Evolutionary conservation across 306 rosid genomes (phyloP).

Genomic region (Vigna unguiculata): DNA sequence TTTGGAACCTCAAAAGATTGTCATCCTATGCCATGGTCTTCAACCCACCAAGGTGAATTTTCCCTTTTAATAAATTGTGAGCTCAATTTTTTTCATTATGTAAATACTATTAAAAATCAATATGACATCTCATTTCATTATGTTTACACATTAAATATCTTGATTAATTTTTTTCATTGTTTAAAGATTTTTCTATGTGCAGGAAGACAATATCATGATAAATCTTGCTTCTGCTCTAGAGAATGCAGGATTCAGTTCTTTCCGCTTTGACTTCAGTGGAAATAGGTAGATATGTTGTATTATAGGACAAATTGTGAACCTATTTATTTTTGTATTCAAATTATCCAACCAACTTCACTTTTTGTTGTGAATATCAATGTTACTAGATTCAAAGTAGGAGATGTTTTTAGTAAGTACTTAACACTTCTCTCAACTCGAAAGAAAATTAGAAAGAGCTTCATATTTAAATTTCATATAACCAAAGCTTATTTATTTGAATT

Average conservation of each 20-base stretch:
- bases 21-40: constrained; percentile 81
- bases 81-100: neutral
- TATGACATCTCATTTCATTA: constrained; percentile 12
- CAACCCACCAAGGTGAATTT: constrained; percentile 63
- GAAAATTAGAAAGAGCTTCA: too few relatives aligned
- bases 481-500: neutral
- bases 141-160: neutral
- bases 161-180: constrained; percentile 12
- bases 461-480: too few relatives aligned
- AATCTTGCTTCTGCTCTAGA: constrained; percentile 71
- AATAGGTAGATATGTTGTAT: constrained; percentile 63
- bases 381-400: constrained; percentile 60
- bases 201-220: constrained; percentile 59
- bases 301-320: neutral
- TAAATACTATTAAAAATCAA: neutral
- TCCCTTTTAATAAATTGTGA: neutral
- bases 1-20: constrained; percentile 65
- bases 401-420: constrained; percentile 62
- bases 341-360: constrained; percentile 11
- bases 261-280: constrained; percentile 80
- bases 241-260: constrained; percentile 64
- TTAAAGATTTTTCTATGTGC: constrained; percentile 36
- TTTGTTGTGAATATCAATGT: neutral
- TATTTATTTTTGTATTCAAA: constrained; percentile 14
- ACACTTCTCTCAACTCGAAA: neutral